Percentiles rank a stretch among this genome's conserved stretches.
These are phyloP conservation scores for Vigna mungo DNA, from an alignment of 306 rosid species.

Conservation along the genomic window DNA sequence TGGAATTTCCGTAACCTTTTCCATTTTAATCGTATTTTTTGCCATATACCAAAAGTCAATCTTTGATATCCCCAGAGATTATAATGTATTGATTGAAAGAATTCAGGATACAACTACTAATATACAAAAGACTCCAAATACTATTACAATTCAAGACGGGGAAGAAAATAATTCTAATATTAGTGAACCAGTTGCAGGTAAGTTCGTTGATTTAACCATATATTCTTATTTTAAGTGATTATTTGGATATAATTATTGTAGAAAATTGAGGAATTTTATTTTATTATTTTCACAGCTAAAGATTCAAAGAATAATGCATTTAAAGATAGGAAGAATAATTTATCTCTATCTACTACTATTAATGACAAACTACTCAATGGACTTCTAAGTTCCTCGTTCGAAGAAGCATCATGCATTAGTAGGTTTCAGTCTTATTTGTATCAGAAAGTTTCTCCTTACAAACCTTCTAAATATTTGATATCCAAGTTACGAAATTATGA, in stretches of 20 bases:
- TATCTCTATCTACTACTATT: no score
- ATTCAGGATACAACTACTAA: no score
- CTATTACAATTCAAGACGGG: no score
- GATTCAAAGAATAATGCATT: no score
- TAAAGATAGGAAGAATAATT: no score
- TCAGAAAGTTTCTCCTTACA: background rate
- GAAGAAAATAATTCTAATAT: no score
- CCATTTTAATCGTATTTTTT: background rate
- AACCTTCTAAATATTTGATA: background rate
- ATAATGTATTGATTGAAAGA: background rate
- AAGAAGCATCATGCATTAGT: background rate
- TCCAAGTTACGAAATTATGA: background rate
- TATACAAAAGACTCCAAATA: no score
- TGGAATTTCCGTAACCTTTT: background rate
- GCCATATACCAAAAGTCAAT: background rate
- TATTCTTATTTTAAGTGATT: background rate
- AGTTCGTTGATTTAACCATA: background rate
- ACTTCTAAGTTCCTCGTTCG: background rate
- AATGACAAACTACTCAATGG: background rate
- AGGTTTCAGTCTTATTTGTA: background rate
- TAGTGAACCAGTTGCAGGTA: background rate
- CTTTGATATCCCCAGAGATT: background rate
- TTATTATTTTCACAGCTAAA: no score
- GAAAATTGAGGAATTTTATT: background rate
- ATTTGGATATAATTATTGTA: background rate